A percentile compares a stretch with the other conserved stretches of the same genome.
Conservation (phyloP, 164 flowering plant species). For the Stephania cephalantha region DNA sequence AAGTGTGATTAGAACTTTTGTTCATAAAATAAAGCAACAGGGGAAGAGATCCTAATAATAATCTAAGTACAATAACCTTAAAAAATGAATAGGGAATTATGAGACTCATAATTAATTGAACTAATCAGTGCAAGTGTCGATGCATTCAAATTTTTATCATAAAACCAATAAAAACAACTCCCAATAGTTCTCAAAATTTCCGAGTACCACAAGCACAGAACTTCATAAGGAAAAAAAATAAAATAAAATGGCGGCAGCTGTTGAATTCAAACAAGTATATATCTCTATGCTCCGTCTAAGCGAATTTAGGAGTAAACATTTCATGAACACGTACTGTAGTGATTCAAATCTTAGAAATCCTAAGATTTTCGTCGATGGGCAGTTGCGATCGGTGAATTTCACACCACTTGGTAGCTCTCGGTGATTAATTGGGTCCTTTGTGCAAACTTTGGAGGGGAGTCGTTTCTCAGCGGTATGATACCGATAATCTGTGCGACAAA, state of each 20-base stretch:
- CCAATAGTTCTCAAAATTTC: background rate
- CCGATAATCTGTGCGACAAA: constrained; percentile 21
- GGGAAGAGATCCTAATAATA: too few species aligned
- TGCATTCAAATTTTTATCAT: too few species aligned
- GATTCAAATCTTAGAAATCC: constrained; percentile 9
- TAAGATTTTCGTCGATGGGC: background rate
- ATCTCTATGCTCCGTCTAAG: background rate
- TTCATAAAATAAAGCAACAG: too few species aligned
- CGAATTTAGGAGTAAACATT: background rate
- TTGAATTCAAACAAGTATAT: background rate
- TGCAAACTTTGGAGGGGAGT: constrained; percentile 23
- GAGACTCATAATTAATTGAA: too few species aligned
- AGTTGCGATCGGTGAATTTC: constrained; percentile 5
- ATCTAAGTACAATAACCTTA: too few species aligned
- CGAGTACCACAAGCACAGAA: background rate
- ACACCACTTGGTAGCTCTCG: constrained; percentile 32
- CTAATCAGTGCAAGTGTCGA: too few species aligned
- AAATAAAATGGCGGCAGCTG: background rate
- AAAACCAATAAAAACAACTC: too few species aligned
- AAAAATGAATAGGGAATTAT: too few species aligned
- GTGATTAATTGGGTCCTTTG: constrained; percentile 28
- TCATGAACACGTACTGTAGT: background rate
- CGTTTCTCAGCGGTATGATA: constrained; percentile 26
- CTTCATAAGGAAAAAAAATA: background rate
- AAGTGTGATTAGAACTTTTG: too few species aligned